Evolutionary conservation across 768 basidiomycete genomes (phyloP).

Genomic region (Naganishia randhawae): DNA sequence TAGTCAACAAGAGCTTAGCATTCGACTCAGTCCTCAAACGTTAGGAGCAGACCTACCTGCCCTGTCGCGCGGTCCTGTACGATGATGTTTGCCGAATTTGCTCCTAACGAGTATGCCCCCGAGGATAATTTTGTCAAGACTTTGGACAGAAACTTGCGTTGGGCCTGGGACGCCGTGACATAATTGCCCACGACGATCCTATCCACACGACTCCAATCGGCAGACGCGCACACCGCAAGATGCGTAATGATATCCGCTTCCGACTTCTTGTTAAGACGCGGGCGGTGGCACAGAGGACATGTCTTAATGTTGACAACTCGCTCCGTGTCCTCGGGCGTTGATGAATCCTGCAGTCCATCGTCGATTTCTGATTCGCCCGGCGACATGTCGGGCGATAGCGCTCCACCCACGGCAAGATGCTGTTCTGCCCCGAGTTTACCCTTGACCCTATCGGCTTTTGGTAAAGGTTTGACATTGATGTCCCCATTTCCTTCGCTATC

Average conservation of each 20-base stretch:
- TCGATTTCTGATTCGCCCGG: slow-evolving; percentile 41
- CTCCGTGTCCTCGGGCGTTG: slow-evolving; percentile 53
- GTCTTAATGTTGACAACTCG: slow-evolving; percentile 91
- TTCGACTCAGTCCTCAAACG: neutral
- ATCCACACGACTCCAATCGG: slow-evolving; percentile 86
- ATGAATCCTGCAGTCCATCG: slow-evolving; percentile 30
- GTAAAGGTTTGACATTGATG: slow-evolving; percentile 30
- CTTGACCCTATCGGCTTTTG: slow-evolving; percentile 24
- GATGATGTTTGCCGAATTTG: slow-evolving; percentile 96
- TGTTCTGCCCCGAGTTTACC: slow-evolving; percentile 17
- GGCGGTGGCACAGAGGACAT: slow-evolving; percentile 89
- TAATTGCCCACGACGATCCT: slow-evolving; percentile 88
- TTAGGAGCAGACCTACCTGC: slow-evolving; percentile 38
- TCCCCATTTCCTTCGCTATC: slow-evolving; percentile 28
- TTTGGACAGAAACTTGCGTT: slow-evolving; percentile 95
- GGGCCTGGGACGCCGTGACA: slow-evolving; percentile 88
- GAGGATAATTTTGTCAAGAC: slow-evolving; percentile 78
- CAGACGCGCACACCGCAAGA: slow-evolving; percentile 88
- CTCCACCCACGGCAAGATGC: slow-evolving; percentile 6
- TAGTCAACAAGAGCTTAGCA: neutral
- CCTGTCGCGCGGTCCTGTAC: slow-evolving; percentile 91
- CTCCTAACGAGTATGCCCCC: slow-evolving; percentile 84
- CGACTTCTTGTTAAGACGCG: slow-evolving; percentile 74
- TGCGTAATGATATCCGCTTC: slow-evolving; percentile 96
- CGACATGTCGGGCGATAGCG: slow-evolving; percentile 18